Base-by-base conservation (phyloP, 345 rosid species). In the Populus davidiana region DNA sequence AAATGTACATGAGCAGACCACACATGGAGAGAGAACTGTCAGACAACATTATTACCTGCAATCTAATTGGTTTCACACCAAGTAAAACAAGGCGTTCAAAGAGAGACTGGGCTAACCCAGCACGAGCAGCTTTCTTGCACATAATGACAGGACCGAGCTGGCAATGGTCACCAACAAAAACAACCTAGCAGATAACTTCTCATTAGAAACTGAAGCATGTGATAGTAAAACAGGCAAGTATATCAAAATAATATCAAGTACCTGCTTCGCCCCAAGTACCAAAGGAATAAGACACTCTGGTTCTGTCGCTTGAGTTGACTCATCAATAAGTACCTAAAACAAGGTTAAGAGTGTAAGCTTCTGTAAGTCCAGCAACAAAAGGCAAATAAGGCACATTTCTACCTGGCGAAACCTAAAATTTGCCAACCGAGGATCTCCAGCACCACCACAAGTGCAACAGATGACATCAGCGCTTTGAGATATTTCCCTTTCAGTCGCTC, bases 71-170 rank as follows among this genome's bases (percentile, higher is more conserved):
- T 85, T 96, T 96, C 54, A 94, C 89, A 80, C 98, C 99, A 86
- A 96, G 99, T 72, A 89, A 76, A 85, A 96, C 97, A 77, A 96
- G 95, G 50, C 99, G 97, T 72, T 96, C 99, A 89, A 96, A 96
- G 44, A 96, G 91, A 63, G 98, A 96, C 79, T 96, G 99, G 9
- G 98, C 97, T 75, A 96, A 80, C 72, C 99, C 99, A 85, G 99
- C 98, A 78, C 99, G 97, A 81, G 99, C 99, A 33, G 98, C 99
- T 92, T 96, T 96, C 83, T 96, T 96, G 92, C 99, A 96, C 99
- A 96, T 96, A 41, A 96, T 94, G 76, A 96, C 99, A 3, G 99
- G 99, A 77, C 99, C 99, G 81, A 96, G 99, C 83, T 96, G 99
- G 86, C 99, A 96, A 83, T 96, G 99, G 83, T 96, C 99, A 82